A percentile compares a stretch with the other conserved stretches of the same genome.
These are phyloP conservation scores for Fusarium irregulare DNA, from an alignment of 2,329 filamentous ascomycete species.

Conservation along the genomic window DNA sequence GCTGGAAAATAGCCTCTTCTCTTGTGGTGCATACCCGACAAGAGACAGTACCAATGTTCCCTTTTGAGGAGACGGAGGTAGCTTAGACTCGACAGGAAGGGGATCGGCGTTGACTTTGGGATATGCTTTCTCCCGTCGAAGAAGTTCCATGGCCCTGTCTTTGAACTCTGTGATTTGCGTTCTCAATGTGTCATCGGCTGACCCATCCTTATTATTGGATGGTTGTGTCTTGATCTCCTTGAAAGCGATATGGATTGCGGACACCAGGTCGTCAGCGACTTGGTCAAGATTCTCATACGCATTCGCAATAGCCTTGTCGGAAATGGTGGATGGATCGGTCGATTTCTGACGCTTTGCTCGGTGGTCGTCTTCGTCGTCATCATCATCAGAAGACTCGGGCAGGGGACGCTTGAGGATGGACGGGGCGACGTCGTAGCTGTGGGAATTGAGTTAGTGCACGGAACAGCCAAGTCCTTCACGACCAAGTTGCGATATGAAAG, in stretches of 20 bases:
- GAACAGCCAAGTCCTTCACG: slow-evolving; percentile 17
- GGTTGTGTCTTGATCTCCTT: slow-evolving; percentile 57
- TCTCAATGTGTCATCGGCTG: slow-evolving; percentile 51
- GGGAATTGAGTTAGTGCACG: slow-evolving; percentile 46
- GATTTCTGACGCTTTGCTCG: slow-evolving; percentile 71
- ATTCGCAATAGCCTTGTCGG: slow-evolving; percentile 64
- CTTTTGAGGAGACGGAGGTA: slow-evolving; percentile 54
- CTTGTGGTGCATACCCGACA: slow-evolving; percentile 77
- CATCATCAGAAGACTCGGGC: slow-evolving; percentile 53
- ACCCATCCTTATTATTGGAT: slow-evolving; percentile 46
- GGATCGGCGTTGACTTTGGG: slow-evolving; percentile 54
- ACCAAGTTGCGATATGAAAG: slow-evolving; percentile 22
- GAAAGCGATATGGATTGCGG: slow-evolving; percentile 60
- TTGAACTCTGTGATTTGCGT: slow-evolving; percentile 67
- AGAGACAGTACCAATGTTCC: slow-evolving; percentile 76
- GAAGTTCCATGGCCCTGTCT: slow-evolving; percentile 70
- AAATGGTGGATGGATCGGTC: slow-evolving; percentile 60
- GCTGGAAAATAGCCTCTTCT: slow-evolving; percentile 88
- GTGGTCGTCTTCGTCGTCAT: slow-evolving; percentile 61
- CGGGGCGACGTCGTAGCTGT: slow-evolving; percentile 65
- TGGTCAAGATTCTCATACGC: slow-evolving; percentile 72
- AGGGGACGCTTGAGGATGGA: slow-evolving; percentile 67
- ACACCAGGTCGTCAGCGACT: slow-evolving; percentile 68
- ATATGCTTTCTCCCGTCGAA: slow-evolving; percentile 70
- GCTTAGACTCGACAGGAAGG: slow-evolving; percentile 56